phyloP scores from a whole-genome alignment of 345 rosid genomes.

The Pseudoturritis turrita region DNA sequence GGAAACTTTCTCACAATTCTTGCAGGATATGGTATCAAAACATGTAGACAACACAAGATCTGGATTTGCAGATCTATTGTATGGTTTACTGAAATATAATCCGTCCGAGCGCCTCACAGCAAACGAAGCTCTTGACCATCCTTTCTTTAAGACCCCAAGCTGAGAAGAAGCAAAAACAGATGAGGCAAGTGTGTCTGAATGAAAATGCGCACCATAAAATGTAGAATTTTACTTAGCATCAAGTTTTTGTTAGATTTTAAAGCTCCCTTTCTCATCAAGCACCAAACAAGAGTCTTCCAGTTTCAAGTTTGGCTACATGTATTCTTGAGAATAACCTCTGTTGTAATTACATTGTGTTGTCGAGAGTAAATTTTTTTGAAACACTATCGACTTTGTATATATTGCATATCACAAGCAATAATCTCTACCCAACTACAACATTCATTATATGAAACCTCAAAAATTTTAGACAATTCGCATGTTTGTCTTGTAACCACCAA shows the following conservation, averaged over 20 bases:
- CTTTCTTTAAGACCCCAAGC: conserved; percentile 46
- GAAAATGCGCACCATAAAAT: background rate
- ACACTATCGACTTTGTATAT: no score
- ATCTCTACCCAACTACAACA: background rate
- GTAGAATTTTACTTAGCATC: conserved; percentile 11
- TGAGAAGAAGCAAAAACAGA: conserved; percentile 9
- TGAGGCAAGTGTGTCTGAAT: background rate
- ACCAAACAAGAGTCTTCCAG: background rate
- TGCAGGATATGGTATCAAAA: conserved; percentile 57
- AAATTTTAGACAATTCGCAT: background rate
- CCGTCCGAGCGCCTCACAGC: conserved; percentile 77
- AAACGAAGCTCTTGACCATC: conserved; percentile 60
- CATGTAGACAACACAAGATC: conserved; percentile 43
- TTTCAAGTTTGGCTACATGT: conserved; percentile 4
- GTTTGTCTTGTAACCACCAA: background rate
- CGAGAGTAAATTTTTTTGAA: no score
- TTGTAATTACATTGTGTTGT: conserved; percentile 28
- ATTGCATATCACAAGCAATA: background rate
- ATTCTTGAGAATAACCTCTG: conserved; percentile 12
- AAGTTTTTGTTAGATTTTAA: conserved; percentile 16
- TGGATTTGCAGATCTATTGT: conserved; percentile 48
- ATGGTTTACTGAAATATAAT: conserved; percentile 56
- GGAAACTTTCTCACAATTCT: background rate
- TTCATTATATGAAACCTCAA: background rate
- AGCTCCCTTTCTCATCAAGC: conserved; percentile 5